Percentiles rank a stretch among this genome's conserved stretches.
Conservation (phyloP, 2,329 filamentous ascomycete species). For the Fragosphaeria purpurea region DNA sequence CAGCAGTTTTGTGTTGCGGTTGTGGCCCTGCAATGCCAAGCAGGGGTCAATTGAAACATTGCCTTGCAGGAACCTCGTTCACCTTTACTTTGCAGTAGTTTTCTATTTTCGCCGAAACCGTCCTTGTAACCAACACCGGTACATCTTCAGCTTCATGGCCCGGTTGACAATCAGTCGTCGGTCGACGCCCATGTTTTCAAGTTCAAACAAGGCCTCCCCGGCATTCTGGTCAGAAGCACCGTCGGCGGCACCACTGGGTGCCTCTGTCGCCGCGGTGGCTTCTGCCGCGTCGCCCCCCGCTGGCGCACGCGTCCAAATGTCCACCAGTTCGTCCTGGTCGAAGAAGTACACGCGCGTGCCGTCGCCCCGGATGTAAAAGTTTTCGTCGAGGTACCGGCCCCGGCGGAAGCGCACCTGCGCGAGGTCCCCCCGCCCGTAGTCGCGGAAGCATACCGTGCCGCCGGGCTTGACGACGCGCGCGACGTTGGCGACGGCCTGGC, state of each 20-base stretch:
- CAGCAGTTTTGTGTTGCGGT: too few species aligned
- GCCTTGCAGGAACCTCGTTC: too few species aligned
- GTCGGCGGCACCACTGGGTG: too few species aligned
- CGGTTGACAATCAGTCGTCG: slow-evolving; percentile 86
- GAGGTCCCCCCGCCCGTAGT: slow-evolving; percentile 91
- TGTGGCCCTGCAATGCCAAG: too few species aligned
- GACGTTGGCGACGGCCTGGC: slow-evolving; percentile 69
- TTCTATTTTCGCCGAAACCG: slow-evolving; percentile 61
- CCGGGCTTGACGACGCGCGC: slow-evolving; percentile 78
- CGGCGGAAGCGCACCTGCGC: slow-evolving; percentile 97
- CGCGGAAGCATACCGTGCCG: slow-evolving; percentile 87
- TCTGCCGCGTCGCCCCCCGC: neutral
- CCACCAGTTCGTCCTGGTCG: slow-evolving; percentile 68
- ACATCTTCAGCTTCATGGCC: slow-evolving; percentile 90
- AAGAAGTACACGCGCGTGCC: slow-evolving; percentile 98
- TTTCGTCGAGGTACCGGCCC: slow-evolving; percentile 85
- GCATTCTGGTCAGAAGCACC: neutral
- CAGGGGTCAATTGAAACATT: too few species aligned
- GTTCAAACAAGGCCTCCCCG: slow-evolving; percentile 44
- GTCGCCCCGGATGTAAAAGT: slow-evolving; percentile 93
- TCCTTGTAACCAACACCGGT: slow-evolving; percentile 90
- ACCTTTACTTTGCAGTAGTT: neutral
- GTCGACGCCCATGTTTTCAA: slow-evolving; percentile 74
- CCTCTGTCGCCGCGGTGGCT: too few species aligned
- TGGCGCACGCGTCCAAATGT: slow-evolving; percentile 58